These are phyloP conservation scores for Sclerotinia nivalis DNA, from an alignment of 2,329 filamentous ascomycete genomes.

Conservation along the genomic window DNA sequence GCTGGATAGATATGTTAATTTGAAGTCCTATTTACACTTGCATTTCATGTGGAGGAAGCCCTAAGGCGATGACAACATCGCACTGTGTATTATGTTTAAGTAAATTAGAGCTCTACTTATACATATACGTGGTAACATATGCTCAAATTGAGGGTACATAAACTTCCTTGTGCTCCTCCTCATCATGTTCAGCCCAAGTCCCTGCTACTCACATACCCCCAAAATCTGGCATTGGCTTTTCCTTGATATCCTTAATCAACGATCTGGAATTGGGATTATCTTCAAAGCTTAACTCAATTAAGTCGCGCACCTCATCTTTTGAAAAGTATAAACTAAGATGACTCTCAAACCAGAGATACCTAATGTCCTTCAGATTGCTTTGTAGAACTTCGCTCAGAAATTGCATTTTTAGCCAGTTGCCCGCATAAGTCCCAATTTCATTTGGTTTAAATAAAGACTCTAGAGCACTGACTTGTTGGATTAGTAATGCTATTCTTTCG, in stretches of 20 bases:
- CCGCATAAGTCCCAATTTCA: conserved; percentile 60
- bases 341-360: conserved; percentile 64
- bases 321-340: conserved; percentile 65
- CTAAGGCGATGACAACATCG: too few relatives aligned
- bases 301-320: conserved; percentile 60
- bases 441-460: conserved; percentile 60
- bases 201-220: background rate
- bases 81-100: background rate
- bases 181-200: background rate
- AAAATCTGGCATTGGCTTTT: conserved; percentile 35
- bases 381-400: conserved; percentile 65
- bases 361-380: conserved; percentile 64
- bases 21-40: too few relatives aligned
- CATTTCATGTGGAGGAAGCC: too few relatives aligned
- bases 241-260: conserved; percentile 58
- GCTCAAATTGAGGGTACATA: background rate
- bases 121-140: background rate
- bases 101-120: background rate
- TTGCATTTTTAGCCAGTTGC: conserved; percentile 63
- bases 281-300: conserved; percentile 65
- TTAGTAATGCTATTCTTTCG: conserved; percentile 60
- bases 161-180: background rate
- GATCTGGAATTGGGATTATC: conserved; percentile 59
- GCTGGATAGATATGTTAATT: too few relatives aligned
- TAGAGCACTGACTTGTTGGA: conserved; percentile 56